phyloP scores from a whole-genome alignment of 1,284 basidiomycete species.

The Garcileccinum viscosum region DNA sequence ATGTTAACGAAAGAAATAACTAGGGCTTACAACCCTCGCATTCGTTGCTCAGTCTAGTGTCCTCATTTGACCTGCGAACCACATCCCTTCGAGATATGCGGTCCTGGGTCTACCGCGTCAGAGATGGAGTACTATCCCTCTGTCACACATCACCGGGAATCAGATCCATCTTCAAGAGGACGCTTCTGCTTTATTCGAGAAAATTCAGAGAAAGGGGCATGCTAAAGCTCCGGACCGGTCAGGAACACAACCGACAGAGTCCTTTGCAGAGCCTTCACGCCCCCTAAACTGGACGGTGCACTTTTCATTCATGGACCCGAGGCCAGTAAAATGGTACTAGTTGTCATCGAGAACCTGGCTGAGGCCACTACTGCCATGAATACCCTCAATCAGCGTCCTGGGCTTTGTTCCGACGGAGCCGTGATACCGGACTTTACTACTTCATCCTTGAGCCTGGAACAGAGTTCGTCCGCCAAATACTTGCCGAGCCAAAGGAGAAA shows the following conservation, averaged over 20 bases:
- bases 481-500: constrained; percentile 7
- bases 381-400: constrained; percentile 1
- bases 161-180: constrained; percentile 38
- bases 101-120: constrained; percentile 38
- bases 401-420: constrained; percentile 1
- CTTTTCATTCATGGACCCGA: neutral
- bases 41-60: constrained; percentile 26
- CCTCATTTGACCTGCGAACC: constrained; percentile 36
- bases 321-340: constrained; percentile 1
- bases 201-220: constrained; percentile 36
- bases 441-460: neutral
- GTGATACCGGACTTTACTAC: neutral
- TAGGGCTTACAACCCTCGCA: constrained; percentile 11
- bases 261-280: constrained; percentile 3
- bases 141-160: constrained; percentile 49
- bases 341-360: constrained; percentile 6
- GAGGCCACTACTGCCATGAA: constrained; percentile 8
- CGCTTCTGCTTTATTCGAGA: constrained; percentile 38
- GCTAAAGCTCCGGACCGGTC: constrained; percentile 9
- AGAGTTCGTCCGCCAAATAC: constrained; percentile 8
- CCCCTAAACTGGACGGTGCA: neutral
- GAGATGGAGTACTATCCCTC: constrained; percentile 24
- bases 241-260: constrained; percentile 4
- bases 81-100: constrained; percentile 39
- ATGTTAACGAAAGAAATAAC: constrained; percentile 21